Evolutionary conservation across 805 yeast genomes (phyloP), one percentile per base, ranked within the genome.

Genomic region (Spathaspora girioi): DNA sequence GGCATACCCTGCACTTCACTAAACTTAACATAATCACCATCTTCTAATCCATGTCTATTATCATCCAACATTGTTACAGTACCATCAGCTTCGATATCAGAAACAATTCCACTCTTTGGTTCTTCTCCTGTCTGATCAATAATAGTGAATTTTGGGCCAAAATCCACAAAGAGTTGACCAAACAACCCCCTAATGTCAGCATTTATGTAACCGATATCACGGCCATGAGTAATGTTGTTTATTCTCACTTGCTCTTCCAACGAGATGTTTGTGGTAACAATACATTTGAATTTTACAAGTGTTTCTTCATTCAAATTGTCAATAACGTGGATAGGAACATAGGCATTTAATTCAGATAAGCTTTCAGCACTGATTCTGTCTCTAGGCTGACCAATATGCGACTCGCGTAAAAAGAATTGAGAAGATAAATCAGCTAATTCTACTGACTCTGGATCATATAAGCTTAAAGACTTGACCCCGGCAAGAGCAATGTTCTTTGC

Each of bases 401-500:
- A 61, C 52, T 80, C 85, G 5, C 79, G 57, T 45, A 94, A 76
- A 68, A 91, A 94, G 74, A 91, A 94, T 66, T 93, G 99, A 11
- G 96, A 78, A 1, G 97, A 88, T 52, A 94, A 77, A 67, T 94
- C 98, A 48, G 70, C 77, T 44, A 90, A 57, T 50, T 76, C 68
- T 18, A 87, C 86, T 0, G 83, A 79, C 17, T 74, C 75, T 11
- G 96, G 96, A 64, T 94, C 99, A 66, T 86, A 89, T 31, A 94
- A 69, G 7, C 96, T 76, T 59, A 94, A 74, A 8, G 96, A 86
- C 73, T 94, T 94, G 60, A 94, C 99, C 63, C 99, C 99, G 2
- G 99, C 99, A 38, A 94, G 77, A 0, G 97, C 96, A 50, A 94
- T 90, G 69, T 94, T 94, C 72, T 94, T 94, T 20, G 99, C 97